These are phyloP conservation scores for Suillus lakei DNA, from an alignment of 768 basidiomycete genomes.

Conservation along the genomic window DNA sequence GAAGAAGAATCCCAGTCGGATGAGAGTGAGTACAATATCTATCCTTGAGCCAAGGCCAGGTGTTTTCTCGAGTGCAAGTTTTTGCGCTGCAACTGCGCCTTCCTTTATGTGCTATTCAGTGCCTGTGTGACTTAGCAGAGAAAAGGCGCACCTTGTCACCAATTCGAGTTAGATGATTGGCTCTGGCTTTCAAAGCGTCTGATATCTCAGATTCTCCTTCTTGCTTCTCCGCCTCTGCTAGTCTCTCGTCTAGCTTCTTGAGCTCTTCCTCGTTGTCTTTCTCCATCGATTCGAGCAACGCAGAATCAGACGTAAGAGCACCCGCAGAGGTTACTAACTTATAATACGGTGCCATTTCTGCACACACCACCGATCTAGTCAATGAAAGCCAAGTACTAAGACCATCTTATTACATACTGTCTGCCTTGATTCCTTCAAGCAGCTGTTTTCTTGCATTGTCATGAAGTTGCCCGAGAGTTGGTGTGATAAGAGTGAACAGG, in stretches of 20 bases:
- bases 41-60: slow-evolving; percentile 93
- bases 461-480: slow-evolving; percentile 65
- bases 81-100: slow-evolving; percentile 78
- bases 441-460: slow-evolving; percentile 66
- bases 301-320: slow-evolving; percentile 48
- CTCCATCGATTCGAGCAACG: slow-evolving; percentile 37
- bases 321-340: slow-evolving; percentile 56
- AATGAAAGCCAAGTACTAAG: not conserved
- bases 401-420: slow-evolving; percentile 57
- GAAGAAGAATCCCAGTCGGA: slow-evolving; percentile 92
- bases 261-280: slow-evolving; percentile 75
- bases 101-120: slow-evolving; percentile 52
- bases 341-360: slow-evolving; percentile 93
- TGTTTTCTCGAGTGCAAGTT: slow-evolving; percentile 86
- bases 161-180: slow-evolving; percentile 85
- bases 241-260: slow-evolving; percentile 71
- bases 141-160: slow-evolving; percentile 67
- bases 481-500: slow-evolving; percentile 72
- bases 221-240: slow-evolving; percentile 86
- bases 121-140: not conserved
- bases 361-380: slow-evolving; percentile 8
- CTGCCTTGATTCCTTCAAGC: slow-evolving; percentile 75
- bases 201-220: slow-evolving; percentile 94
- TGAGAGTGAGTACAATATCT: slow-evolving; percentile 88
- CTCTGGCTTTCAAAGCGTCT: slow-evolving; percentile 83